Evolutionary conservation across 2,329 filamentous ascomycete species (phyloP).

Genomic region (Dryadomyces quercus-mongolicae): DNA sequence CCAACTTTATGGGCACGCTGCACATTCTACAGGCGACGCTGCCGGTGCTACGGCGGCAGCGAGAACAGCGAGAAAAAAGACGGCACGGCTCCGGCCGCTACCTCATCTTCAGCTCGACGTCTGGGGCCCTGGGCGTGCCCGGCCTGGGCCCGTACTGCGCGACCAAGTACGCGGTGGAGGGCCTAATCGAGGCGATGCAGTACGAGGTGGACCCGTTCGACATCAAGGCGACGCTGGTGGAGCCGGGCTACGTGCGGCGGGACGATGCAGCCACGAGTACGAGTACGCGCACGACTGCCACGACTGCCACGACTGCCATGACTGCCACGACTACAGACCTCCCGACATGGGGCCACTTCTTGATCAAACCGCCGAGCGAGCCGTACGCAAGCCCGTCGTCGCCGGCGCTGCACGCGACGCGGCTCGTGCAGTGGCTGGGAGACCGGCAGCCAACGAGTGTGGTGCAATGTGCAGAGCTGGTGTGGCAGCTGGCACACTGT

Average conservation of each 20-base stretch:
- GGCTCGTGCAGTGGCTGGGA: slow-evolving; percentile 90
- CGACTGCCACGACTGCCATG: neutral
- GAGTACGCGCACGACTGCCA: slow-evolving; percentile 14
- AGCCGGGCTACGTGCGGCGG: slow-evolving; percentile 76
- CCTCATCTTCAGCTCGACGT: slow-evolving; percentile 87
- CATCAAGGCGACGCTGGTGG: slow-evolving; percentile 86
- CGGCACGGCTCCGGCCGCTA: slow-evolving; percentile 52
- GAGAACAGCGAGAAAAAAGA: too few relatives aligned
- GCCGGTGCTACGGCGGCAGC: slow-evolving; percentile 76
- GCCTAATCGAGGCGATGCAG: slow-evolving; percentile 88
- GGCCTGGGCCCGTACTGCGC: slow-evolving; percentile 91
- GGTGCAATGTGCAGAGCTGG: slow-evolving; percentile 81
- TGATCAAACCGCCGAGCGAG: slow-evolving; percentile 74
- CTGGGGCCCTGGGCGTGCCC: slow-evolving; percentile 84
- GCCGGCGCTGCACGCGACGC: slow-evolving; percentile 75
- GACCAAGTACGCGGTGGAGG: slow-evolving; percentile 94
- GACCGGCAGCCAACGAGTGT: slow-evolving; percentile 87
- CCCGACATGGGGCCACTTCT: slow-evolving; percentile 82
- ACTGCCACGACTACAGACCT: slow-evolving; percentile 23
- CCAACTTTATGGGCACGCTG: slow-evolving; percentile 91
- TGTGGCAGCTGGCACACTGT: slow-evolving; percentile 92
- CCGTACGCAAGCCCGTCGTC: slow-evolving; percentile 67
- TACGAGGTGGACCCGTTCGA: slow-evolving; percentile 90
- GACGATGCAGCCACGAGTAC: slow-evolving; percentile 44
- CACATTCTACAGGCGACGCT: slow-evolving; percentile 85